Conservation (phyloP, 305 asterid genomes). For the Stenogyne calaminthoides region DNA sequence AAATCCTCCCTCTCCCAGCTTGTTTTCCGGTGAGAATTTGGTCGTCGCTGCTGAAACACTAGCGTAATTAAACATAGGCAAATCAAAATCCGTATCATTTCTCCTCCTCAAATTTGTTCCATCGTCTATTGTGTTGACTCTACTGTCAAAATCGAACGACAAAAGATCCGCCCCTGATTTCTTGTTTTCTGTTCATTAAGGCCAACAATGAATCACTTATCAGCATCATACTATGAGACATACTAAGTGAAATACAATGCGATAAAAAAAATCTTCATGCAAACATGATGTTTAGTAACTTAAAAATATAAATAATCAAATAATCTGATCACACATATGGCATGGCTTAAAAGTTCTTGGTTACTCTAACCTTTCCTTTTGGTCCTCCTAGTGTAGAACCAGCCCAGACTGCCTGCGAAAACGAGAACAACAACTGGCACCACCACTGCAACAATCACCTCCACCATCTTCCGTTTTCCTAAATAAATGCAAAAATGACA, state of each 20-base stretch:
- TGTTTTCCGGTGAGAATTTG: conserved; percentile 37
- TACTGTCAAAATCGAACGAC: conserved; percentile 36
- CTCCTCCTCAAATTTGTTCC: conserved; percentile 1
- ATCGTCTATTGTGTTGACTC: conserved; percentile 14
- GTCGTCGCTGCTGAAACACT: conserved; percentile 46
- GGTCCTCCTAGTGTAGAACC: conserved; percentile 33
- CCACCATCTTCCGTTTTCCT: conserved; percentile 33
- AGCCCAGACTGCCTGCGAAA: conserved; percentile 39
- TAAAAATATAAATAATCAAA: too few species aligned
- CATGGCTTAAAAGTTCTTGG: too few species aligned
- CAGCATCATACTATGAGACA: background rate
- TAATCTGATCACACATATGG: too few species aligned
- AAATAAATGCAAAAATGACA: background rate
- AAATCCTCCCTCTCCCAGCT: conserved; percentile 39
- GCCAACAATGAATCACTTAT: background rate
- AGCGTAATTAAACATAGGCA: conserved; percentile 45
- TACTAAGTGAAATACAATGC: too few species aligned
- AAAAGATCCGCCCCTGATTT: conserved; percentile 38
- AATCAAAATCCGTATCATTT: conserved; percentile 25
- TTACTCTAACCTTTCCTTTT: conserved; percentile 32
- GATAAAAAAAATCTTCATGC: too few species aligned
- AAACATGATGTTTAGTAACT: background rate
- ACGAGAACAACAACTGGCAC: conserved; percentile 35
- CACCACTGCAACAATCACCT: conserved; percentile 35
- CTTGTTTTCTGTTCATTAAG: conserved; percentile 35